Evolutionary conservation across 768 basidiomycete genomes (phyloP).

Genomic region (Hericium rajendrae): DNA sequence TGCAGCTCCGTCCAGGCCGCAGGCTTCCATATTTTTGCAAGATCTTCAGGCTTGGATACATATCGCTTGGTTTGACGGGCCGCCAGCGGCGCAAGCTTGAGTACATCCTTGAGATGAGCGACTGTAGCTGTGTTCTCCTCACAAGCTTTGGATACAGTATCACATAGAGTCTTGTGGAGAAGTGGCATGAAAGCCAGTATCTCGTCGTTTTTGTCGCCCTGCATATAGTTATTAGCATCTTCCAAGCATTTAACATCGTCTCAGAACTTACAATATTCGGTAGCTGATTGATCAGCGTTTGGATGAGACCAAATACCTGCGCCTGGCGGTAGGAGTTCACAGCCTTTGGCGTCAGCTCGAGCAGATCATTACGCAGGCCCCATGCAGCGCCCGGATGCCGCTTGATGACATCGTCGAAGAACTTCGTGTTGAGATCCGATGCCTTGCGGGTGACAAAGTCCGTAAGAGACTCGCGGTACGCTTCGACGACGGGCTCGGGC

Average conservation of each 20-base stretch:
- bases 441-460: conserved; percentile 80
- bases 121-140: conserved; percentile 41
- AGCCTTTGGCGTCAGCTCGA: conserved; percentile 45
- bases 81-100: conserved; percentile 58
- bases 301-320: conserved; percentile 67
- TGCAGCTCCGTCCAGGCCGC: conserved; percentile 44
- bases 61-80: conserved; percentile 57
- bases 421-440: conserved; percentile 59
- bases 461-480: conserved; percentile 55
- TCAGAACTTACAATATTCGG: conserved; percentile 34
- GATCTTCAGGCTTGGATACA: conserved; percentile 20
- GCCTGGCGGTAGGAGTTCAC: conserved; percentile 70
- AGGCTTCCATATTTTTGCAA: conserved; percentile 47
- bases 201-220: conserved; percentile 31
- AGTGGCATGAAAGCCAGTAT: conserved; percentile 39
- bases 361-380: conserved; percentile 49
- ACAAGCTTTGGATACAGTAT: conserved; percentile 38
- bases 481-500: conserved; percentile 35
- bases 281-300: conserved; percentile 49
- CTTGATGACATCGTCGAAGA: conserved; percentile 72
- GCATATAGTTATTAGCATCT: conserved; percentile 1
- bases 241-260: neutral
- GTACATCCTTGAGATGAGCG: conserved; percentile 66
- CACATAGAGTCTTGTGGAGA: conserved; percentile 41
- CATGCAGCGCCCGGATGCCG: conserved; percentile 60